phyloP scores from a whole-genome alignment of 192 early-diverging fungal genomes.

The Coemansia sp. region DNA sequence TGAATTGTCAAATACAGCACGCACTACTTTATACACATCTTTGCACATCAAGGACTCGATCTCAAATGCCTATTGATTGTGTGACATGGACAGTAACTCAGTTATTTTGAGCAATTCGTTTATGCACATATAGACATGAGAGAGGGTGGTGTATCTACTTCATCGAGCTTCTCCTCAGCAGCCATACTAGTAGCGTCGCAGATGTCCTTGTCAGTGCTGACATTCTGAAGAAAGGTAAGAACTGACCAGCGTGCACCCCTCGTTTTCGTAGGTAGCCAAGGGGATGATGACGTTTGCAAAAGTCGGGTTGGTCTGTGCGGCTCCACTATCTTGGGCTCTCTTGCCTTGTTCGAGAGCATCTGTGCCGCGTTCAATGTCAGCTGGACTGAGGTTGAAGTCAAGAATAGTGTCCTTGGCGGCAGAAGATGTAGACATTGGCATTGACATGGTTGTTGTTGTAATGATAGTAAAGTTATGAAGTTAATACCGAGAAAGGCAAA shows the following conservation, averaged over 20 bases:
- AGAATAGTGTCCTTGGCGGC: background rate
- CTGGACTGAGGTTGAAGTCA: background rate
- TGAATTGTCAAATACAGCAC: conserved; percentile 45
- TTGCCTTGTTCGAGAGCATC: conserved; percentile 16
- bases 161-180: conserved; percentile 57
- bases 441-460: too few species aligned
- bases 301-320: conserved; percentile 28
- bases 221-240: conserved; percentile 42
- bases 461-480: background rate
- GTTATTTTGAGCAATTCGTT: background rate
- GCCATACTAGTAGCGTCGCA: conserved; percentile 69
- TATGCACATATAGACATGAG: background rate
- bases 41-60: conserved; percentile 66
- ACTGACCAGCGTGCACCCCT: conserved; percentile 22
- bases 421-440: background rate
- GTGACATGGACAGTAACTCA: background rate
- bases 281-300: conserved; percentile 44
- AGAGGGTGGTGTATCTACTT: background rate
- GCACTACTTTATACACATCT: conserved; percentile 62
- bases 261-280: conserved; percentile 40
- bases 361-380: background rate
- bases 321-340: conserved; percentile 32
- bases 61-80: conserved; percentile 45
- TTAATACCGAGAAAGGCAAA: background rate
- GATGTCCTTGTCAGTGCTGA: conserved; percentile 59